phyloP scores from a whole-genome alignment of 495 filamentous ascomycete genomes.

The Bathelium albidoporum region DNA sequence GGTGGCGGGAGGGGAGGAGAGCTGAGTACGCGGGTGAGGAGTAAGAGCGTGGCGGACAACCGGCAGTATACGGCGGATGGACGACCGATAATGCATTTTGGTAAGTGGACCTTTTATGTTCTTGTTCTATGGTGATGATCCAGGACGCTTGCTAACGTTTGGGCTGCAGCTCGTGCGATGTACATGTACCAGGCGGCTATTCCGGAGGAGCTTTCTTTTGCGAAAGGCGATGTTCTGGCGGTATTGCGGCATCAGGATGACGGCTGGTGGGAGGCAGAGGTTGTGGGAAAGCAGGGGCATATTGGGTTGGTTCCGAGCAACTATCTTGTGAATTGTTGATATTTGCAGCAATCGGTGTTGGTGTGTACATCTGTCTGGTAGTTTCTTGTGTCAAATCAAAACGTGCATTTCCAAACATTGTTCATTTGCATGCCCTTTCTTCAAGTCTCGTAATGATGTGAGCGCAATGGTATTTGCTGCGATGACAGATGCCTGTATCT shows the following conservation, averaged over 20 bases:
- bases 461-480: too few relatives aligned
- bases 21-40: conserved; percentile 51
- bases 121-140: background rate
- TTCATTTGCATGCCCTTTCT: too few relatives aligned
- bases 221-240: conserved; percentile 83
- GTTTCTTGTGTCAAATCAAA: background rate
- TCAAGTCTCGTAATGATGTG: too few relatives aligned
- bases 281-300: conserved; percentile 57
- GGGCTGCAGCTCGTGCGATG: conserved; percentile 65
- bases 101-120: conserved; percentile 46
- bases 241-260: conserved; percentile 92
- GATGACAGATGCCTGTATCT: too few relatives aligned
- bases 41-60: conserved; percentile 67
- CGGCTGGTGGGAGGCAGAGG: conserved; percentile 98
- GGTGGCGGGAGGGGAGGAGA: conserved; percentile 22
- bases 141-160: conserved; percentile 14
- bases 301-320: conserved; percentile 92
- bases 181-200: conserved; percentile 93
- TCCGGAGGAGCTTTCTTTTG: conserved; percentile 85
- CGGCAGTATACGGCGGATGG: conserved; percentile 78
- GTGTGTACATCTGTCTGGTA: background rate
- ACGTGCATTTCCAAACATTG: background rate
- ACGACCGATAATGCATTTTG: conserved; percentile 78
- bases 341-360: conserved; percentile 8
- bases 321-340: conserved; percentile 70